phyloP scores from a whole-genome alignment of 768 basidiomycete species.

The Collybia nuda region DNA sequence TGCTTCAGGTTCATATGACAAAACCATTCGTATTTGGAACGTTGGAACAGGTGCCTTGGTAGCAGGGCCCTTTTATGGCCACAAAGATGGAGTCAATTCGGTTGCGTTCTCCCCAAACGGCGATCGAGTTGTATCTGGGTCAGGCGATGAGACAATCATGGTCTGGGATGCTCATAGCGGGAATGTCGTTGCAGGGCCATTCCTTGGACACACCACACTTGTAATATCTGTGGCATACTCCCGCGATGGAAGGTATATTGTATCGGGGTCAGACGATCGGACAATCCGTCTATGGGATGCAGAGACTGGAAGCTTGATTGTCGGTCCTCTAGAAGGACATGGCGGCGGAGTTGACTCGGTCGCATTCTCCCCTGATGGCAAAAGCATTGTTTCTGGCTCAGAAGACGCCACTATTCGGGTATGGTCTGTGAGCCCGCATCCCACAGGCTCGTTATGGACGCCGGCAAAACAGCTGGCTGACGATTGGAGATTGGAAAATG shows the following conservation, averaged over 20 bases:
- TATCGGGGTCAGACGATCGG: slow-evolving; percentile 9
- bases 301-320: slow-evolving; percentile 13
- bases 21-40: slow-evolving; percentile 27
- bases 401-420: slow-evolving; percentile 23
- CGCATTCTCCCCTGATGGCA: slow-evolving; percentile 49
- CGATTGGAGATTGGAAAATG: slow-evolving; percentile 7
- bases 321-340: slow-evolving; percentile 16
- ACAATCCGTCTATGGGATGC: slow-evolving; percentile 26
- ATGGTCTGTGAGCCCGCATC: slow-evolving; percentile 22
- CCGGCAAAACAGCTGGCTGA: not conserved
- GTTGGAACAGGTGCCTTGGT: not conserved
- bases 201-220: not conserved
- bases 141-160: not conserved
- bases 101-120: slow-evolving; percentile 7
- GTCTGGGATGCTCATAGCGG: slow-evolving; percentile 2
- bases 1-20: slow-evolving; percentile 24
- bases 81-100: not conserved
- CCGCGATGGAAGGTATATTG: not conserved
- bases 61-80: not conserved
- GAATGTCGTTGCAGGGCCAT: not conserved
- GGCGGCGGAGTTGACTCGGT: slow-evolving; percentile 23
- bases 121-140: slow-evolving; percentile 1
- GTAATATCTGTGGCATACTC: not conserved
- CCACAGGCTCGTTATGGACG: not conserved
- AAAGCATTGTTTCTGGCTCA: slow-evolving; percentile 23